A percentile compares a stretch with the other conserved stretches of the same genome.
Conservation (phyloP, 163 green algal genomes). For the Scenedesmus sp. region DNA sequence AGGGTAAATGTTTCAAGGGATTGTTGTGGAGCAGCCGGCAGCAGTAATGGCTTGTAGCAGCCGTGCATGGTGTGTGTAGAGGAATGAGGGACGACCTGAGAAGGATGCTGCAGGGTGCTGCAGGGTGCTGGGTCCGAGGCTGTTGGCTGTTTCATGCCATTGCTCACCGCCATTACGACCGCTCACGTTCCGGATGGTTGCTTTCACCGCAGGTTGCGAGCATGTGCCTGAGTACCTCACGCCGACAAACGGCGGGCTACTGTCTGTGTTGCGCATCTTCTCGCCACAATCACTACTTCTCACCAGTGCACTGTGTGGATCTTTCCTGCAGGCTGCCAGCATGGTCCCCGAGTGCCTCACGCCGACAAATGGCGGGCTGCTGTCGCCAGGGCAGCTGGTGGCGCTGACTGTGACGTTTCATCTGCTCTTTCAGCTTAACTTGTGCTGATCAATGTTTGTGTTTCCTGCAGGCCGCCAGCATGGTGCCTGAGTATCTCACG, state of each 20-base stretch:
- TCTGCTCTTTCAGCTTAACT: too few relatives aligned
- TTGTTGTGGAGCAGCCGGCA: too few relatives aligned
- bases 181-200: too few relatives aligned
- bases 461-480: slow-evolving; percentile 37
- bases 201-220: neutral
- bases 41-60: neutral
- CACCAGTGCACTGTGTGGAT: neutral
- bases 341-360: slow-evolving; percentile 54
- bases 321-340: slow-evolving; percentile 30
- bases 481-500: slow-evolving; percentile 53
- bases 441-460: neutral
- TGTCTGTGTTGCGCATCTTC: neutral
- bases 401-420: neutral
- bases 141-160: too few relatives aligned
- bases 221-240: slow-evolving; percentile 45
- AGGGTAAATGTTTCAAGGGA: too few relatives aligned
- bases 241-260: slow-evolving; percentile 29
- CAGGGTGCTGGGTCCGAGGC: slow-evolving; percentile 1
- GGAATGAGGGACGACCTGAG: slow-evolving; percentile 50
- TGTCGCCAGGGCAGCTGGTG: slow-evolving; percentile 50
- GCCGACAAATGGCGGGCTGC: slow-evolving; percentile 42
- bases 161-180: too few relatives aligned
- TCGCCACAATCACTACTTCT: too few relatives aligned
- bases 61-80: neutral
- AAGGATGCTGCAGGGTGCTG: slow-evolving; percentile 41